Evolutionary conservation across 306 rosid genomes (phyloP).

Genomic region (Crotalaria pallida): DNA sequence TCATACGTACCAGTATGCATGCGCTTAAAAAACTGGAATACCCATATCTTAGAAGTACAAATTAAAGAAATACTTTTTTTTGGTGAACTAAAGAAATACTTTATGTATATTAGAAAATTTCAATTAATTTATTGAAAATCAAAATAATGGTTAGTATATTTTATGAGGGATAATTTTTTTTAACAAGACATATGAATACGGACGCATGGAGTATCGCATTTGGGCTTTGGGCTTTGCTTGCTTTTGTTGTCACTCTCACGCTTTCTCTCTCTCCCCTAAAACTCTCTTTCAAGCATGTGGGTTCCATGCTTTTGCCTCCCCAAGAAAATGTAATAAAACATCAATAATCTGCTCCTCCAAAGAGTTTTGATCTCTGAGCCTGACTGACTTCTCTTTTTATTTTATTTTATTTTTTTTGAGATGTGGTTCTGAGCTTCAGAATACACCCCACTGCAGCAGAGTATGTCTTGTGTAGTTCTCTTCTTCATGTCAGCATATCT

Average conservation of each 20-base stretch:
- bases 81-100: too few relatives aligned
- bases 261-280: slow-evolving; percentile 24
- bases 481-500: slow-evolving; percentile 59
- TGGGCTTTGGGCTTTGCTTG: slow-evolving; percentile 74
- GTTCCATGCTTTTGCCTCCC: slow-evolving; percentile 59
- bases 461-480: slow-evolving; percentile 47
- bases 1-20: too few relatives aligned
- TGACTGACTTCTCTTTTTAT: slow-evolving; percentile 33
- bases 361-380: slow-evolving; percentile 51
- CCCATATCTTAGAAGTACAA: too few relatives aligned
- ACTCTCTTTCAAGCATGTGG: slow-evolving; percentile 53
- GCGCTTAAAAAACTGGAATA: too few relatives aligned
- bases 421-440: slow-evolving; percentile 59
- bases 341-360: slow-evolving; percentile 31
- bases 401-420: too few relatives aligned
- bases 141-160: too few relatives aligned
- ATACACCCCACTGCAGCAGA: slow-evolving; percentile 18
- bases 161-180: too few relatives aligned
- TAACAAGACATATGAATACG: too few relatives aligned
- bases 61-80: too few relatives aligned
- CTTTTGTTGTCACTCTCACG: slow-evolving; percentile 26
- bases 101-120: too few relatives aligned
- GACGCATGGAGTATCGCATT: too few relatives aligned
- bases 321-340: slow-evolving; percentile 37
- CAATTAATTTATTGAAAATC: too few relatives aligned